Conservation (phyloP, 495 filamentous ascomycete genomes). For the Copromyces sp. region DNA sequence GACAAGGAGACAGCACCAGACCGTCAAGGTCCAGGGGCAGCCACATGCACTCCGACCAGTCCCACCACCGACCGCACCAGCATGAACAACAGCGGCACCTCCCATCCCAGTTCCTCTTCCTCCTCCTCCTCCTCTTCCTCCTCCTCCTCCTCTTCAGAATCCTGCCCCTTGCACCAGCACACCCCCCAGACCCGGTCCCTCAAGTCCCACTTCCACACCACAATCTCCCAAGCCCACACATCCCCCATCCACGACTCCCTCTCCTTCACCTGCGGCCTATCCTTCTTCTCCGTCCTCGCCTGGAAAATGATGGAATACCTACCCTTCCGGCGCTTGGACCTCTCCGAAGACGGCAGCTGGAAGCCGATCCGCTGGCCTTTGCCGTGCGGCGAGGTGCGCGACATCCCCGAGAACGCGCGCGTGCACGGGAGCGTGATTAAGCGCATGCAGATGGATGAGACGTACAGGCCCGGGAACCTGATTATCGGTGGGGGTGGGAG, state of each 20-base stretch:
- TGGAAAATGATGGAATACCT: constrained; percentile 84
- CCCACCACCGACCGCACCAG: not conserved
- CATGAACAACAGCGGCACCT: not conserved
- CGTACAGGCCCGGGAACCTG: constrained; percentile 71
- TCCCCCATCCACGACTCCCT: constrained; percentile 70
- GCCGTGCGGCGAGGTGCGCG: constrained; percentile 69
- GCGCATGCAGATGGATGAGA: constrained; percentile 53
- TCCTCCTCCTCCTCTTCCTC: too few relatives aligned
- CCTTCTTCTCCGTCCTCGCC: constrained; percentile 46
- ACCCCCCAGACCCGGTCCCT: too few relatives aligned
- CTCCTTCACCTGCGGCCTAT: constrained; percentile 53
- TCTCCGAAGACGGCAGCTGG: constrained; percentile 66
- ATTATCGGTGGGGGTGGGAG: constrained; percentile 73
- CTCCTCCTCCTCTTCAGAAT: too few relatives aligned
- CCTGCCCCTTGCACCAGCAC: not conserved
- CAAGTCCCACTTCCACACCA: too few relatives aligned
- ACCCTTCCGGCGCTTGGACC: constrained; percentile 76
- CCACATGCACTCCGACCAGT: too few relatives aligned
- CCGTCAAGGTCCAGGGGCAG: not conserved
- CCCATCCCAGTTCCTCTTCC: not conserved
- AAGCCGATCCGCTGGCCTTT: constrained; percentile 73
- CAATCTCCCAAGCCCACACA: constrained; percentile 47
- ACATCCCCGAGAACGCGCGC: constrained; percentile 61
- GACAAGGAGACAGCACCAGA: constrained; percentile 1
- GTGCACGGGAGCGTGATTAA: constrained; percentile 67